These are phyloP conservation scores for Pestalotiopsis sp. DNA, from an alignment of 2,329 filamentous ascomycete genomes.

Conservation along the genomic window DNA sequence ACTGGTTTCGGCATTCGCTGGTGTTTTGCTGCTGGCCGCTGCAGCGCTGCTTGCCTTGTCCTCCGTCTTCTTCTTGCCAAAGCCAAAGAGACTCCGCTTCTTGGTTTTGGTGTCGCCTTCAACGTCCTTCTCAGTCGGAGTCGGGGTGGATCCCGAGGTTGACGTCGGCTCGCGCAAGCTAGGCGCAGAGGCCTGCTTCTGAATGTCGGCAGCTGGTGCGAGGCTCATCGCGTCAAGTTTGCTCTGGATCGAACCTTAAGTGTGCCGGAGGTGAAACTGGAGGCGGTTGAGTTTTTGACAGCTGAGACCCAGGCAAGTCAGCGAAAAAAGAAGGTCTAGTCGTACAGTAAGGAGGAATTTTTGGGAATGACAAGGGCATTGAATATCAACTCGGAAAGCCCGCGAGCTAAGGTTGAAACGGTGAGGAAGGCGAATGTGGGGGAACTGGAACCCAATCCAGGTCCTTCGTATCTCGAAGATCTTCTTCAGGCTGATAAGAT, in stretches of 20 bases:
- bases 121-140: conserved; percentile 27
- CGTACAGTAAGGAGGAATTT: neutral
- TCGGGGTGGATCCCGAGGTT: conserved; percentile 35
- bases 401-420: conserved; percentile 4
- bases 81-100: conserved; percentile 62
- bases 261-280: neutral
- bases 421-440: conserved; percentile 10
- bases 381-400: neutral
- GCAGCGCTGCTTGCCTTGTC: conserved; percentile 35
- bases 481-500: neutral
- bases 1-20: conserved; percentile 31
- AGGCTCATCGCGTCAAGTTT: conserved; percentile 30
- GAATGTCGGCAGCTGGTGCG: conserved; percentile 32
- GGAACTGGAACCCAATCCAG: neutral
- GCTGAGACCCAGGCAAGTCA: neutral
- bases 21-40: conserved; percentile 30
- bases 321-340: neutral
- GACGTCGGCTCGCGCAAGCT: conserved; percentile 25
- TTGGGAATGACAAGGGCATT: neutral
- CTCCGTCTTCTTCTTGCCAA: conserved; percentile 64
- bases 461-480: neutral
- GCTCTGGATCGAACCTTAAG: conserved; percentile 9
- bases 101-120: conserved; percentile 43
- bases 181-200: conserved; percentile 26
- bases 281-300: conserved; percentile 6